Base-by-base conservation (phyloP, 2,329 filamentous ascomycete genomes). In the Curvularia eragrostidis region DNA sequence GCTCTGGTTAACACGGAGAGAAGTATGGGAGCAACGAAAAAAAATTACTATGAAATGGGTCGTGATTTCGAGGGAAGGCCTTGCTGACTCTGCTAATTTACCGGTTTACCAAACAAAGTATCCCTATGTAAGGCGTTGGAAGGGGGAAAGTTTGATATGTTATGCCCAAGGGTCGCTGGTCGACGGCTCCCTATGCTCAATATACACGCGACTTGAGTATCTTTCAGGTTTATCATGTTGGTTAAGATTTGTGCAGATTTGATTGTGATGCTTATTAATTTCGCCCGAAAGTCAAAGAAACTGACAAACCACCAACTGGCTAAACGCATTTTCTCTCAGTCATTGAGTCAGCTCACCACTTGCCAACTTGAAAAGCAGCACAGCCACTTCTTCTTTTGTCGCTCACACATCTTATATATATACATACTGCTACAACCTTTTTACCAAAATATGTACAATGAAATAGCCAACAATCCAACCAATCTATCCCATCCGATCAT, bases 401-500 rank as follows among this genome's bases (percentile, higher is more conserved):
- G 6, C 15, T 13, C 5, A 34, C 32, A 34, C 12, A 18, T 36
- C 30, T 15, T 34, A 10, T 42, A 21, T 42, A 42, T 42, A 24
- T 8, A 42, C 39, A 42, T 12, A 13, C 24, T 2, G 8, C 5
- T 5, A 8, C 12, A 9, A 48, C 19, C 5, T 28, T 1, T 28
- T 1, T 5, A 12, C 6, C 13, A n/a, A 32, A 52, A 52, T 52
- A 47, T 56, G 15, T 51, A 56, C 54, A 54, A 19, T 28, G n/a
- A 39, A 19, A 26, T 19, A 28, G 38, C 28, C 15, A 42, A 34
- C n/a, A 10, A 15, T 36, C 23, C n/a, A 53, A 8, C 54, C 26
- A 43, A 23, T 48, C 26, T 53, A 19, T 34, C 49, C 43, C 54
- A 56, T 56, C n/a, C 54, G 49, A 41, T 56, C 54, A n/a, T 56